A percentile compares a stretch with the other conserved stretches of the same genome.
These are phyloP conservation scores for Crithidia thermophila DNA, from an alignment of 208 protist genomes.

Conservation along the genomic window DNA sequence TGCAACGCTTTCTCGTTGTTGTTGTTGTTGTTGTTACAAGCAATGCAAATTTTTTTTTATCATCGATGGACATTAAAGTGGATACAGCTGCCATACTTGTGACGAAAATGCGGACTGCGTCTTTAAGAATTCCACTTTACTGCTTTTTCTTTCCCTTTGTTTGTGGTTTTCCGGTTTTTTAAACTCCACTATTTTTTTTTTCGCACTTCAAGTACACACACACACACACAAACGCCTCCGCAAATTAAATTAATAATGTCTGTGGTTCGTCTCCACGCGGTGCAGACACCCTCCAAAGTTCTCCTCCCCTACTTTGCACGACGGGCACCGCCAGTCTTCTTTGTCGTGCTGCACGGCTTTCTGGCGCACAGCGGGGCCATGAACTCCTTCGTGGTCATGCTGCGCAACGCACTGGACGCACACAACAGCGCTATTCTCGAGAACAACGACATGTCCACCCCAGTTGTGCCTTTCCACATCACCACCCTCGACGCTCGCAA, in stretches of 20 bases:
- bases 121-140: too few species aligned
- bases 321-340: conserved; percentile 27
- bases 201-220: too few species aligned
- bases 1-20: conserved; percentile 1
- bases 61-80: background rate
- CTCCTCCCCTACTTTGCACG: conserved; percentile 10
- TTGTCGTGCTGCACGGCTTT: conserved; percentile 69
- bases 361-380: conserved; percentile 55
- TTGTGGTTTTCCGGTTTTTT: too few species aligned
- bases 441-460: conserved; percentile 6
- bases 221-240: background rate
- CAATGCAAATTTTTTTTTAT: conserved; percentile 11
- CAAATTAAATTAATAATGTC: background rate
- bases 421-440: conserved; percentile 20
- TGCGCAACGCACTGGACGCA: conserved; percentile 28
- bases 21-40: background rate
- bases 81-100: background rate
- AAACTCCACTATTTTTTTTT: too few species aligned
- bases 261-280: conserved; percentile 13
- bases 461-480: conserved; percentile 23
- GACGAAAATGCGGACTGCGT: too few species aligned
- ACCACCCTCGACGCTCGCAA: conserved; percentile 53
- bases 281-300: conserved; percentile 25
- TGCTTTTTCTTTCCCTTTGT: too few species aligned
- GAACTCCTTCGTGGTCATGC: conserved; percentile 40